Evolutionary conservation across 108 stramenopile genomes (phyloP), one percentile per base, ranked within the genome.

Genomic region (Licmophora abbreviata): DNA sequence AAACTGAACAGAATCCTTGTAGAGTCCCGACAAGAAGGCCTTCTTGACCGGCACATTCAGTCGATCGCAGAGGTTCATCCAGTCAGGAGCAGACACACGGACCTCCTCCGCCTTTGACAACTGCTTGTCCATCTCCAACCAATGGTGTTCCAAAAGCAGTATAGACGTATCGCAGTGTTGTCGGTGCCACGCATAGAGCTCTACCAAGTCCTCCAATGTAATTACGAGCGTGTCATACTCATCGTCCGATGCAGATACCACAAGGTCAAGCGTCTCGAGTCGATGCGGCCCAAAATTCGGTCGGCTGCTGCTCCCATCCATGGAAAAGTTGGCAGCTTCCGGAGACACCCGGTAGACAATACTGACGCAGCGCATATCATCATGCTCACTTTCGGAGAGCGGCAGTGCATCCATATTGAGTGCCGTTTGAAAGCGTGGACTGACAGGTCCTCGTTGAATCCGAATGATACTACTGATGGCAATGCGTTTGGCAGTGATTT

Each of bases 381-480:
- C 44, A 21, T 46, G 14, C 2, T n/a, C 44, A n/a, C n/a, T 46
- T 14, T 14, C 21, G 9, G 38, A 20, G 3, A 40, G 9, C 9
- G 8, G 10, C 14, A 1, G n/a, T 31, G 17, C 8, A 56, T 5
- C 15, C 32, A 63, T 68, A 49, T 44, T 65, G 69, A 69, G 50
- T 28, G 69, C 73, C 18, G 38, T 54, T 10, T 51, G 38, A 45
- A 90, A 90, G 9, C 81, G 65, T 44, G 71, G 69, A 3, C 81
- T 81, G 15, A 76, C 58, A 44, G 74, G 77, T 17, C 88, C 88
- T 35, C 71, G 38, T 23, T 73, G 62, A 43, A 85, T 67, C 26
- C 74, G 66, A 59, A 83, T 79, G 29, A 90, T 70, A 28, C 53
- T 47, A 36, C 71, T 64, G 20, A 88, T 50, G 54, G 77, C 81